These are phyloP conservation scores for Acer negundo DNA, from an alignment of 345 rosid species.

Conservation along the genomic window DNA sequence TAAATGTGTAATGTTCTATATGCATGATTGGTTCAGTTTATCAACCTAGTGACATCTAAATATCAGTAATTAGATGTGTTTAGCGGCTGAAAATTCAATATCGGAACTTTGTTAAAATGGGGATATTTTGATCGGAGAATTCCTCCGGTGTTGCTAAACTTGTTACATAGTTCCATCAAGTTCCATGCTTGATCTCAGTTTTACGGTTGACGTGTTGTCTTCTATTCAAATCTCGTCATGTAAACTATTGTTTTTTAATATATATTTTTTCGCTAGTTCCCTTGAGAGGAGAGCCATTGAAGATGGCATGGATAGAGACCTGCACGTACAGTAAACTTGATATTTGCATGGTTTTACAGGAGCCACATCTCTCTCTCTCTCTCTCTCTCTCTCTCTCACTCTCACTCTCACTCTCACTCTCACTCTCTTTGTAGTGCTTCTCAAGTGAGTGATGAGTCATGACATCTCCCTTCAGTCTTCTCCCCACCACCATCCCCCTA, in stretches of 20 bases:
- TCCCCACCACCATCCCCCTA: not conserved
- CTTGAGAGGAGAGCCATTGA: not conserved
- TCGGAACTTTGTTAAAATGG: not conserved
- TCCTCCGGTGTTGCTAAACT: not conserved
- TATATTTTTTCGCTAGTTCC: not conserved
- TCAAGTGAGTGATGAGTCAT: too few species aligned
- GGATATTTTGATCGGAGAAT: not conserved
- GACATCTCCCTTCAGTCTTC: too few species aligned
- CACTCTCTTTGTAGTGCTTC: not conserved
- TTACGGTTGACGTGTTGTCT: not conserved
- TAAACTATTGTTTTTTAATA: not conserved
- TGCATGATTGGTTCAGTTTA: not conserved
- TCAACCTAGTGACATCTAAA: not conserved
- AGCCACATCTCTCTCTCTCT: not conserved
- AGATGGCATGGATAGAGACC: constrained; percentile 17
- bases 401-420: too few species aligned
- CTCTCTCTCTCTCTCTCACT: too few species aligned
- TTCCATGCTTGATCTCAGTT: not conserved
- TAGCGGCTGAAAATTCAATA: not conserved
- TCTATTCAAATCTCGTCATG: too few species aligned
- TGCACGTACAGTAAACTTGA: not conserved
- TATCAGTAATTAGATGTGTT: too few species aligned
- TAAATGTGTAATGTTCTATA: too few species aligned
- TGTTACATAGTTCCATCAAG: not conserved
- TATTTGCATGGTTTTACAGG: constrained; percentile 1